A percentile compares a stretch with the other conserved stretches of the same genome.
These are phyloP conservation scores for Penicillium sp. DNA, from an alignment of 2,329 filamentous ascomycete species.

Conservation along the genomic window DNA sequence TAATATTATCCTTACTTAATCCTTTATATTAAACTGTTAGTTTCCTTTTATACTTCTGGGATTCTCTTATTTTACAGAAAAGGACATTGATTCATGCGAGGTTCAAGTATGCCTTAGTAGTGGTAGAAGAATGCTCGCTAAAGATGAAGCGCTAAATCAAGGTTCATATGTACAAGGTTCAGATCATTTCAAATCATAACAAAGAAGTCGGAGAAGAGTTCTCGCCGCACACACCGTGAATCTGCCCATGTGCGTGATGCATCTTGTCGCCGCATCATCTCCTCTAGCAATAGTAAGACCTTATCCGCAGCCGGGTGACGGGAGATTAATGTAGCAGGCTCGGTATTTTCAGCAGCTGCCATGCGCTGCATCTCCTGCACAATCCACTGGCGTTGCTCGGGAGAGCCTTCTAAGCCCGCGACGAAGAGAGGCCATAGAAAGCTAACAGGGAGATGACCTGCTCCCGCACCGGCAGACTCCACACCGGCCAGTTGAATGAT, in stretches of 20 bases:
- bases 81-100: no score
- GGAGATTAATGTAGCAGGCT: neutral
- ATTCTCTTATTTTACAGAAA: no score
- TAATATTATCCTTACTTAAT: no score
- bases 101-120: no score
- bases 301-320: slow-evolving; percentile 36
- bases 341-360: slow-evolving; percentile 15
- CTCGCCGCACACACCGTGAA: slow-evolving; percentile 33
- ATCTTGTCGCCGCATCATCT: slow-evolving; percentile 37
- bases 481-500: slow-evolving; percentile 36
- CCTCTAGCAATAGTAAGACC: slow-evolving; percentile 30
- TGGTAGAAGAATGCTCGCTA: neutral
- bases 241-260: slow-evolving; percentile 35
- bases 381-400: slow-evolving; percentile 34
- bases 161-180: slow-evolving; percentile 4
- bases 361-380: slow-evolving; percentile 34
- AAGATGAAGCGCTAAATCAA: neutral
- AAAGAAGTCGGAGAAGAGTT: slow-evolving; percentile 36
- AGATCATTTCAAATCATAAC: slow-evolving; percentile 28
- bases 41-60: no score
- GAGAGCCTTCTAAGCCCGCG: slow-evolving; percentile 33
- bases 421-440: slow-evolving; percentile 39
- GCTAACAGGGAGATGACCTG: slow-evolving; percentile 27
- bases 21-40: no score
- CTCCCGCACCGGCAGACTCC: slow-evolving; percentile 19